Evolutionary conservation across 805 yeast species (phyloP).

Genomic region (Schwanniomyces vanrijiae): DNA sequence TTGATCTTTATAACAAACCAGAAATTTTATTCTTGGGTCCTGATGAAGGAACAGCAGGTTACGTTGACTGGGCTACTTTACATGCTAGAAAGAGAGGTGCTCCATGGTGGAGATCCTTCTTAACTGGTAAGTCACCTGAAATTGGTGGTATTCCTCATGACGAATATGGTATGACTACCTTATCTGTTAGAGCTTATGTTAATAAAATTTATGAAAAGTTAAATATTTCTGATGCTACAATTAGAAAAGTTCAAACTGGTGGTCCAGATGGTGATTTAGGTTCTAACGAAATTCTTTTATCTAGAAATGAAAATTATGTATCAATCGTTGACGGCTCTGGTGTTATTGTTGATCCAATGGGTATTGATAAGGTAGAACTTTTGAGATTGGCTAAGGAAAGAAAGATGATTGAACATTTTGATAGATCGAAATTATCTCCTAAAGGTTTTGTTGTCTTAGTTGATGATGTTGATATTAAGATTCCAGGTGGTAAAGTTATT

Average conservation of each 20-base stretch:
- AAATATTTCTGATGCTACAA: conserved; percentile 53
- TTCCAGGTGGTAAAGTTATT: conserved; percentile 76
- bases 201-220: conserved; percentile 83
- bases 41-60: conserved; percentile 97
- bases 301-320: conserved; percentile 79
- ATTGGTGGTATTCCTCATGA: conserved; percentile 99
- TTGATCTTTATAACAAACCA: conserved; percentile 78
- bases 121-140: conserved; percentile 90
- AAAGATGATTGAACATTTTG: conserved; percentile 69
- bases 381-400: conserved; percentile 75
- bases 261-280: conserved; percentile 99
- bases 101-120: conserved; percentile 97
- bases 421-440: conserved; percentile 61
- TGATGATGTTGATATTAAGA: conserved; percentile 74
- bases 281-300: conserved; percentile 87
- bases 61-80: conserved; percentile 95
- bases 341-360: conserved; percentile 88
- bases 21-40: conserved; percentile 98
- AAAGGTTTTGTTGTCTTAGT: conserved; percentile 82
- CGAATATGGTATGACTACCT: conserved; percentile 95
- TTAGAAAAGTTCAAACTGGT: conserved; percentile 91
- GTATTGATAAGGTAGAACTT: conserved; percentile 79
- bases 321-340: conserved; percentile 96
- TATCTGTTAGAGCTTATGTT: conserved; percentile 90
- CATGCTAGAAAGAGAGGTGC: conserved; percentile 94